phyloP scores from a whole-genome alignment of 805 yeast genomes.

The Candida germanica region DNA sequence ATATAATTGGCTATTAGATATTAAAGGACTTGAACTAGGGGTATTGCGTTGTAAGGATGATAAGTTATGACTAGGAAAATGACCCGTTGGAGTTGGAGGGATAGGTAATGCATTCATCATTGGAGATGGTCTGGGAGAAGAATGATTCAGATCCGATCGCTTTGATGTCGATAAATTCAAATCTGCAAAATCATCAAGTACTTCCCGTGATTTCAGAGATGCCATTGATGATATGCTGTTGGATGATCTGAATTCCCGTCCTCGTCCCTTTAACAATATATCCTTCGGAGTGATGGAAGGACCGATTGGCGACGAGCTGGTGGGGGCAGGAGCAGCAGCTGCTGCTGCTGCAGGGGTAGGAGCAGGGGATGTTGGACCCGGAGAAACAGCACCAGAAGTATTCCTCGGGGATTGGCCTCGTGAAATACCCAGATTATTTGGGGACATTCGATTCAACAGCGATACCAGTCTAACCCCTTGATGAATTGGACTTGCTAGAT shows the following conservation, averaged over 20 bases:
- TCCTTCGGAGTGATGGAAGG: constrained; percentile 48
- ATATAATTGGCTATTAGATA: constrained; percentile 10
- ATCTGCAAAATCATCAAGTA: constrained; percentile 24
- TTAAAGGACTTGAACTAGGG: constrained; percentile 26
- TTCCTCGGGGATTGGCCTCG: too few relatives aligned
- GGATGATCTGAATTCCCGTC: constrained; percentile 10
- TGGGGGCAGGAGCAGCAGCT: constrained; percentile 16
- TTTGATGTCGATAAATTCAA: constrained; percentile 19
- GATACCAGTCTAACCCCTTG: constrained; percentile 2
- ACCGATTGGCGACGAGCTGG: constrained; percentile 1
- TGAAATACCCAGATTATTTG: too few relatives aligned
- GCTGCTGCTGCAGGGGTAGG: constrained; percentile 12
- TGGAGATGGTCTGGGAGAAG: constrained; percentile 61
- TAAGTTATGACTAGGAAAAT: constrained; percentile 33
- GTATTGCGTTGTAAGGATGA: constrained; percentile 60
- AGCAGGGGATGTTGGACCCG: constrained; percentile 21
- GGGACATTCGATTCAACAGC: not conserved
- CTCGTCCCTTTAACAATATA: constrained; percentile 25
- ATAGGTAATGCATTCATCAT: constrained; percentile 22
- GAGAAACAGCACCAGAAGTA: constrained; percentile 22
- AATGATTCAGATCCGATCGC: constrained; percentile 13
- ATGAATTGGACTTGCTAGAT: constrained; percentile 6
- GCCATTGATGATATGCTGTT: constrained; percentile 16
- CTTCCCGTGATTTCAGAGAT: constrained; percentile 17
- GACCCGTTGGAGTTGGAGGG: constrained; percentile 5